Evolutionary conservation across 169 alveolate genomes (phyloP).

Genomic region (Cytauxzoon felis): DNA sequence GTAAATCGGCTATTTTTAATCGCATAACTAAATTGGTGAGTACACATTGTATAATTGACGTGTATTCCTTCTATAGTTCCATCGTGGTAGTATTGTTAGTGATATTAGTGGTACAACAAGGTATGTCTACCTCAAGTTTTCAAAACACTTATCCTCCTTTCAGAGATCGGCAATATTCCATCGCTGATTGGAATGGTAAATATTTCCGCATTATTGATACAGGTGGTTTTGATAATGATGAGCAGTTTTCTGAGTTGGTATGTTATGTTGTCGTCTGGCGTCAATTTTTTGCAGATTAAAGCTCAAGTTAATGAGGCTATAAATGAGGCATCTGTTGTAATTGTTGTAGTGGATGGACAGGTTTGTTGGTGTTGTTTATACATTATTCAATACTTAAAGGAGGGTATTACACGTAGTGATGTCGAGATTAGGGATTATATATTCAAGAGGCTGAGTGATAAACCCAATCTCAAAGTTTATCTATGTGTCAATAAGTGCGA

Average conservation of each 20-base stretch:
- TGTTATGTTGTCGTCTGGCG: conserved; percentile 13
- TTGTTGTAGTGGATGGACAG: conserved; percentile 72
- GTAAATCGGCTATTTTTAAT: conserved; percentile 73
- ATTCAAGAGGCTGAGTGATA: not conserved
- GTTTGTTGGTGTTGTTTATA: not conserved
- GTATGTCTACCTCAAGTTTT: not conserved
- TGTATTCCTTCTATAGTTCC: conserved; percentile 43
- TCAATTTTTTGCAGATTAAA: conserved; percentile 6
- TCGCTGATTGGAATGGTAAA: conserved; percentile 74
- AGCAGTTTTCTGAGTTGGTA: conserved; percentile 60
- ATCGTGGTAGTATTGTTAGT: conserved; percentile 72
- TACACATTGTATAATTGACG: not conserved
- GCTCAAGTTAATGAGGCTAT: conserved; percentile 37
- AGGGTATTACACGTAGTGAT: conserved; percentile 45
- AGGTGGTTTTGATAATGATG: conserved; percentile 70
- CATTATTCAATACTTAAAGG: not conserved
- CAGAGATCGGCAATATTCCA: conserved; percentile 71
- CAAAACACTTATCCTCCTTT: too few relatives aligned
- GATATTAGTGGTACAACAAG: conserved; percentile 68
- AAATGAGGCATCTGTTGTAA: conserved; percentile 64
- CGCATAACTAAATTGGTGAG: conserved; percentile 66
- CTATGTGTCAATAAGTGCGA: conserved; percentile 74
- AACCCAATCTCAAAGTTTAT: conserved; percentile 36
- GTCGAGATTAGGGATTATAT: conserved; percentile 30
- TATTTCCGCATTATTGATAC: conserved; percentile 71